These are phyloP conservation scores for Biancaea sappan DNA, from an alignment of 306 rosid species.

Conservation along the genomic window DNA sequence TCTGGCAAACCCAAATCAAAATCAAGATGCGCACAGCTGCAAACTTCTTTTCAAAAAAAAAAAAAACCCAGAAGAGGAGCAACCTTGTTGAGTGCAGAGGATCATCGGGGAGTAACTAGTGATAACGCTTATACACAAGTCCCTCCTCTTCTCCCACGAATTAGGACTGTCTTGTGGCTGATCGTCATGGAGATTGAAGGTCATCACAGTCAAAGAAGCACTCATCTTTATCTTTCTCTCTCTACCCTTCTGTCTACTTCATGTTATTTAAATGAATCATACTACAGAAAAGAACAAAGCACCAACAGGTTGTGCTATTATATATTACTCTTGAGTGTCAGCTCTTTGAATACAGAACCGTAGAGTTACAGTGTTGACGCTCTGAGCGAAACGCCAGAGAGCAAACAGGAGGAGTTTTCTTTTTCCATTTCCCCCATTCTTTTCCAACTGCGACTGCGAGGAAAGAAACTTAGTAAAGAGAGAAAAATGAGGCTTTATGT, in stretches of 20 bases:
- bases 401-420: not conserved
- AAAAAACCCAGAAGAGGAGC: not conserved
- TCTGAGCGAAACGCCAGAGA: conserved; percentile 27
- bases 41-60: not conserved
- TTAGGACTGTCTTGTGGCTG: conserved; percentile 80
- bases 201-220: conserved; percentile 86
- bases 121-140: conserved; percentile 79
- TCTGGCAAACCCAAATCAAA: conserved; percentile 37
- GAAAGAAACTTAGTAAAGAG: not conserved
- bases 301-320: conserved; percentile 14
- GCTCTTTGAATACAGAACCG: not conserved
- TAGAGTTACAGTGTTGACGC: not conserved
- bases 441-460: not conserved
- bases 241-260: conserved; percentile 32
- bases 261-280: conserved; percentile 35
- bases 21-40: conserved; percentile 36
- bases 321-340: conserved; percentile 1
- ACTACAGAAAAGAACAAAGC: conserved; percentile 26
- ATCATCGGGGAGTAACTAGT: conserved; percentile 83
- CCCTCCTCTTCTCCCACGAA: conserved; percentile 96
- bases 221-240: conserved; percentile 60
- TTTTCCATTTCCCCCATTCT: not conserved
- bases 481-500: not conserved
- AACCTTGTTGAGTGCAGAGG: conserved; percentile 97
- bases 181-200: conserved; percentile 96